Conservation (phyloP, 805 yeast species). For the Lachancea quebecensis region DNA sequence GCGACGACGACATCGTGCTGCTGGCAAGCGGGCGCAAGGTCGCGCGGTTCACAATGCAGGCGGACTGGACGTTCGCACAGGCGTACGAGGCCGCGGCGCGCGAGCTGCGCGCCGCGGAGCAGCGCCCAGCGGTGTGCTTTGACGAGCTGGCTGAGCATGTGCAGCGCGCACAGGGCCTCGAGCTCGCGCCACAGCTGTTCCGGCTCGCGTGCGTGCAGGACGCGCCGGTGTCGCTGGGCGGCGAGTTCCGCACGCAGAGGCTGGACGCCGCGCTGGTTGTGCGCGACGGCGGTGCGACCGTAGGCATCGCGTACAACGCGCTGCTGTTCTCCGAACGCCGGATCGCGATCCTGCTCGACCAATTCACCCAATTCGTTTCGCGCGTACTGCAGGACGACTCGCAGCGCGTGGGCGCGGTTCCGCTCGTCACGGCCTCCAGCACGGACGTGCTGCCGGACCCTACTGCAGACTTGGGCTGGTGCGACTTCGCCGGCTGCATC, state of each 20-base stretch:
- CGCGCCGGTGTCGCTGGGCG: constrained; percentile 34
- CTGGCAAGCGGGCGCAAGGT: constrained; percentile 45
- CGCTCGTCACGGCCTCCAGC: constrained; percentile 66
- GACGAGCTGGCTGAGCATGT: constrained; percentile 50
- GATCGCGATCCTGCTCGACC: constrained; percentile 63
- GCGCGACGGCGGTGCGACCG: constrained; percentile 12
- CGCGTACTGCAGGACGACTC: constrained; percentile 34
- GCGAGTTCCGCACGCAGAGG: constrained; percentile 32
- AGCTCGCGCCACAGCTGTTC: constrained; percentile 56
- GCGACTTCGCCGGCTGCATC: constrained; percentile 86
- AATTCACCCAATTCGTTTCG: constrained; percentile 49
- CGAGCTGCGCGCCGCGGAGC: constrained; percentile 34
- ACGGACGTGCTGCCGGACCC: constrained; percentile 72
- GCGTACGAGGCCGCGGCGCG: constrained; percentile 40
- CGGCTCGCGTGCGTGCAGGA: constrained; percentile 38
- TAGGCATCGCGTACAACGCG: constrained; percentile 52
- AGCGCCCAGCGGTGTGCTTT: constrained; percentile 36
- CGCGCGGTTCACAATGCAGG: constrained; percentile 54
- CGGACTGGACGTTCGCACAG: constrained; percentile 47
- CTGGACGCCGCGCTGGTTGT: constrained; percentile 40
- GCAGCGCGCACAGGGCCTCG: constrained; percentile 43
- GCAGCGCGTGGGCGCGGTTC: constrained; percentile 48
- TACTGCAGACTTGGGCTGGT: constrained; percentile 80
- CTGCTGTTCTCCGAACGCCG: constrained; percentile 67
- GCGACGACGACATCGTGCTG: constrained; percentile 89